A percentile compares a stretch with the other conserved stretches of the same genome.
These are phyloP conservation scores for Pleurotus citrinopileatus DNA, from an alignment of 768 basidiomycete genomes.

Conservation along the genomic window DNA sequence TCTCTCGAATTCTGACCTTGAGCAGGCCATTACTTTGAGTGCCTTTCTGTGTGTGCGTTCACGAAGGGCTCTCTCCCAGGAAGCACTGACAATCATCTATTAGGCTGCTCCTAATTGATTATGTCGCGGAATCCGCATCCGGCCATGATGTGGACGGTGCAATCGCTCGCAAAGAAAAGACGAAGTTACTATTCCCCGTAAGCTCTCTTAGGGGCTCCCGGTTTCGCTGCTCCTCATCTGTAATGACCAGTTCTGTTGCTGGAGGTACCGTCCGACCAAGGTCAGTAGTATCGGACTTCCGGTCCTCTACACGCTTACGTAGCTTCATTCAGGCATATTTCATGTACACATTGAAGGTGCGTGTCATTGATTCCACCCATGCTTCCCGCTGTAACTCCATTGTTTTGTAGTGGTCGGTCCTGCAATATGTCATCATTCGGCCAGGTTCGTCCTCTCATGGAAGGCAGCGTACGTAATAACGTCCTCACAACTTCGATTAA, in stretches of 20 bases:
- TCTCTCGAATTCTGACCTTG: too few species aligned
- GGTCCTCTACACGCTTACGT: neutral
- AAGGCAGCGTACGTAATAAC: constrained; percentile 10
- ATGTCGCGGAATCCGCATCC: constrained; percentile 67
- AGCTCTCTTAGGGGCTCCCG: constrained; percentile 12
- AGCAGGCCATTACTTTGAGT: constrained; percentile 79
- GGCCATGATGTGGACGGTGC: constrained; percentile 65
- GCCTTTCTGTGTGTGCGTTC: constrained; percentile 69
- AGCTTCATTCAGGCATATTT: constrained; percentile 62
- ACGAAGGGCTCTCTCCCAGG: neutral
- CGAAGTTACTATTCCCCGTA: constrained; percentile 63
- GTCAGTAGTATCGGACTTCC: constrained; percentile 26
- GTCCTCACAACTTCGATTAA: constrained; percentile 13
- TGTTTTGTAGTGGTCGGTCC: constrained; percentile 66
- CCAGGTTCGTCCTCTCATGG: constrained; percentile 34
- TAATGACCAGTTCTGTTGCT: constrained; percentile 65
- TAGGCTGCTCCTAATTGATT: constrained; percentile 81
- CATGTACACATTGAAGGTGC: constrained; percentile 82
- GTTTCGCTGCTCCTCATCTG: neutral
- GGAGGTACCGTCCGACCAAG: constrained; percentile 81
- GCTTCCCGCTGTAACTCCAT: constrained; percentile 3
- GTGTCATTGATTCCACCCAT: constrained; percentile 9
- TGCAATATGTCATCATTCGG: constrained; percentile 84
- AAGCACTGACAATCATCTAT: neutral
- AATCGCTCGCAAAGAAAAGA: constrained; percentile 78